Percentiles rank a stretch among this genome's conserved stretches.
These are phyloP conservation scores for Hanseniaspora clermontiae DNA, from an alignment of 805 yeast species.

Conservation along the genomic window DNA sequence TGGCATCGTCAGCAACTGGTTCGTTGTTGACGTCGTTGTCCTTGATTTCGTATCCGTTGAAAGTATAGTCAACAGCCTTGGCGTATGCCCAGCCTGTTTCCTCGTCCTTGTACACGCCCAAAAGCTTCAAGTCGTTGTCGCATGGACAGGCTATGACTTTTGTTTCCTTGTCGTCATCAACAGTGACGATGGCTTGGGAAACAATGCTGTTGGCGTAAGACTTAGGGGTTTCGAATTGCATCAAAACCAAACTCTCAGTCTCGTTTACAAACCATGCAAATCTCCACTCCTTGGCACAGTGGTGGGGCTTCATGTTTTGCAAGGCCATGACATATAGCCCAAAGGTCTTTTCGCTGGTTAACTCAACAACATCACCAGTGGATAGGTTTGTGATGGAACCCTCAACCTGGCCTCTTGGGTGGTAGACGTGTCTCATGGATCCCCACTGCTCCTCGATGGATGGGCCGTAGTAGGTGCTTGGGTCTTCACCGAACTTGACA, in stretches of 20 bases:
- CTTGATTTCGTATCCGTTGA: constrained; percentile 35
- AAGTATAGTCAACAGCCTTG: constrained; percentile 42
- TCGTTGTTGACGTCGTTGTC: constrained; percentile 32
- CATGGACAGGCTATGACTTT: constrained; percentile 54
- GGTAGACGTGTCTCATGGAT: constrained; percentile 84
- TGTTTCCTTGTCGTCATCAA: constrained; percentile 30
- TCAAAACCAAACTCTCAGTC: constrained; percentile 59
- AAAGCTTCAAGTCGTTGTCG: constrained; percentile 52
- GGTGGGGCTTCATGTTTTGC: constrained; percentile 99
- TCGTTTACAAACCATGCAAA: constrained; percentile 78
- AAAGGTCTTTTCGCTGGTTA: constrained; percentile 16
- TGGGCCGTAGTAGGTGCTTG: constrained; percentile 76
- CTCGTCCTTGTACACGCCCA: constrained; percentile 46
- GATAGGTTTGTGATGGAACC: constrained; percentile 49
- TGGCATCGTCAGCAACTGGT: constrained; percentile 17
- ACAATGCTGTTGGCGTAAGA: constrained; percentile 78
- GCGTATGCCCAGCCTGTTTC: constrained; percentile 90
- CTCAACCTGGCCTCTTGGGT: constrained; percentile 73
- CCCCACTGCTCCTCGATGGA: constrained; percentile 88
- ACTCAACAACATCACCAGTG: constrained; percentile 20
- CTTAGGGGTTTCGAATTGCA: constrained; percentile 92
- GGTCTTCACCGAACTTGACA: constrained; percentile 81
- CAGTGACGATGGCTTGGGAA: constrained; percentile 61
- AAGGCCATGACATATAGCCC: constrained; percentile 85
- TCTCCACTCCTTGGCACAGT: constrained; percentile 96